Conservation (phyloP, 2,329 filamentous ascomycete species). For the Monilinia laxa region DNA sequence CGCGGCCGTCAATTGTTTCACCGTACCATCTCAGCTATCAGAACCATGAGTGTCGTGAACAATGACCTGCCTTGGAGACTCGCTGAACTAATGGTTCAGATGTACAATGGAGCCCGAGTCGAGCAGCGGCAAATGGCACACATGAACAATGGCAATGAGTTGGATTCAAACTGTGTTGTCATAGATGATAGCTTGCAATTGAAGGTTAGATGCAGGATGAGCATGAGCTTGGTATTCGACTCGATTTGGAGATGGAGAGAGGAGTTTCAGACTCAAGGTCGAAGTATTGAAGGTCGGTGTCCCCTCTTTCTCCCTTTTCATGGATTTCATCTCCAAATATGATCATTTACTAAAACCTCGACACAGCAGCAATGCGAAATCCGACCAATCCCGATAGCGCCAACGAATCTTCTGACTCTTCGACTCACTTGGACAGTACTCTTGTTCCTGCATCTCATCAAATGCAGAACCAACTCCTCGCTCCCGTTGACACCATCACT, state of each 20-base stretch:
- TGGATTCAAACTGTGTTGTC: conserved; percentile 37
- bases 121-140: conserved; percentile 46
- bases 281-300: conserved; percentile 66
- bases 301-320: conserved; percentile 24
- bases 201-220: conserved; percentile 79
- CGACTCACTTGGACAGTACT: conserved; percentile 63
- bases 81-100: conserved; percentile 82
- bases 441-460: conserved; percentile 46
- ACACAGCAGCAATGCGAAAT: conserved; percentile 69
- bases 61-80: conserved; percentile 80
- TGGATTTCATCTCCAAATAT: not conserved
- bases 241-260: conserved; percentile 84
- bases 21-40: conserved; percentile 66
- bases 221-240: conserved; percentile 82
- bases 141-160: conserved; percentile 41
- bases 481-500: conserved; percentile 30
- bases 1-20: conserved; percentile 69
- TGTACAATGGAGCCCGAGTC: conserved; percentile 65
- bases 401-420: conserved; percentile 69
- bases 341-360: conserved; percentile 31
- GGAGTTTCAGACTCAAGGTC: conserved; percentile 70
- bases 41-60: conserved; percentile 69
- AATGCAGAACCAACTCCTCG: conserved; percentile 34
- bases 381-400: conserved; percentile 82
- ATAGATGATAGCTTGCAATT: conserved; percentile 73